These are phyloP conservation scores for Dactylonectria estremocensis DNA, from an alignment of 2,329 filamentous ascomycete species.

Conservation along the genomic window DNA sequence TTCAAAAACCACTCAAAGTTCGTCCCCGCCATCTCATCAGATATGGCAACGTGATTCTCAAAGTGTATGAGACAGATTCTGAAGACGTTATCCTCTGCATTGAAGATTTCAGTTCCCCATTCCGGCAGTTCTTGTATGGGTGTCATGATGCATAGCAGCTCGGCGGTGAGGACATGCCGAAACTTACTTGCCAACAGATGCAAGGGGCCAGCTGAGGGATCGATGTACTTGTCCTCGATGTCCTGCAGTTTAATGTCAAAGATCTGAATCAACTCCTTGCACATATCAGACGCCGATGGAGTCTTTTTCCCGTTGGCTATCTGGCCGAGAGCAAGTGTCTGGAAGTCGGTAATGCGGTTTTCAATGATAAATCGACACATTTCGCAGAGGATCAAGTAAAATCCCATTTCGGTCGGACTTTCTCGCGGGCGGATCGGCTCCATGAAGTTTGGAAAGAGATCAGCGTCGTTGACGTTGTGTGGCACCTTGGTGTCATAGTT, in stretches of 20 bases:
- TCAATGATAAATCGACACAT: conserved; percentile 23
- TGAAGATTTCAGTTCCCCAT: conserved; percentile 30
- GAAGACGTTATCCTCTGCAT: conserved; percentile 26
- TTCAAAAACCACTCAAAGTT: conserved; percentile 24
- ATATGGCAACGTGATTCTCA: conserved; percentile 22
- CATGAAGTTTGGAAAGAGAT: conserved; percentile 29
- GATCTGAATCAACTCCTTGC: conserved; percentile 4
- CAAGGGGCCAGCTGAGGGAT: conserved; percentile 15
- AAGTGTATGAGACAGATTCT: conserved; percentile 21
- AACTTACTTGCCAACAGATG: conserved; percentile 19
- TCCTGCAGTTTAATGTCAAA: conserved; percentile 17
- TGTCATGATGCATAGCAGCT: conserved; percentile 19
- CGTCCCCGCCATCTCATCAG: conserved; percentile 17
- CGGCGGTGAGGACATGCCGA: not conserved
- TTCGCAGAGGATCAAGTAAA: conserved; percentile 18
- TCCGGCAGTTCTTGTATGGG: conserved; percentile 25
- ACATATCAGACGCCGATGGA: not conserved
- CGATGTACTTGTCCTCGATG: conserved; percentile 17
- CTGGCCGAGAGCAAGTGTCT: conserved; percentile 11
- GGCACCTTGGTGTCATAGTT: conserved; percentile 25
- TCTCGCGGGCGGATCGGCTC: conserved; percentile 23
- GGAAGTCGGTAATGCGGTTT: conserved; percentile 24
- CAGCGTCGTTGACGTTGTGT: conserved; percentile 29
- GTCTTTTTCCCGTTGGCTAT: conserved; percentile 6
- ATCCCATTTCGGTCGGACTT: conserved; percentile 26